These are phyloP conservation scores for Coemansia sp. DNA, from an alignment of 192 early-diverging fungal species.

Conservation along the genomic window DNA sequence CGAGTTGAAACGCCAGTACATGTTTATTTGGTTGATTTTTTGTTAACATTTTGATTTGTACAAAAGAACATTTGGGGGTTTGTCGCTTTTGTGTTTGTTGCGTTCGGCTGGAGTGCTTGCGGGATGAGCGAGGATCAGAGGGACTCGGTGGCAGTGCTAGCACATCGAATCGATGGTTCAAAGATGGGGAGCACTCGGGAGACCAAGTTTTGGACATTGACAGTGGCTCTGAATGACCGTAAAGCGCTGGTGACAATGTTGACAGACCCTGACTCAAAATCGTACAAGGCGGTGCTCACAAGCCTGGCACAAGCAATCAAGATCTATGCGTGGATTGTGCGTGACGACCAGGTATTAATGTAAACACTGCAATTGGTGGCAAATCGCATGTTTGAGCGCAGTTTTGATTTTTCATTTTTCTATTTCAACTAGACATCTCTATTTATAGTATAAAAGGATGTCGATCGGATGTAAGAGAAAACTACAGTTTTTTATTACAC, in stretches of 20 bases:
- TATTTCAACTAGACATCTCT: no score
- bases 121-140: conserved; percentile 22
- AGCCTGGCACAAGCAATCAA: conserved; percentile 47
- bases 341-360: conserved; percentile 31
- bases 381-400: conserved; percentile 18
- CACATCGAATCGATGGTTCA: conserved; percentile 10
- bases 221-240: conserved; percentile 36
- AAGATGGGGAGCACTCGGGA: conserved; percentile 21
- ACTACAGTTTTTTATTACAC: background rate
- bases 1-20: background rate
- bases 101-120: background rate
- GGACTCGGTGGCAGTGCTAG: conserved; percentile 10
- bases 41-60: background rate
- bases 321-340: conserved; percentile 39
- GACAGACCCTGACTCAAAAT: conserved; percentile 32
- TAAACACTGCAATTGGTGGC: conserved; percentile 29
- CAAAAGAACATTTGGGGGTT: background rate
- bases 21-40: background rate
- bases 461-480: background rate
- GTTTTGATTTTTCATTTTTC: no score
- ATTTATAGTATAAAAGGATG: background rate
- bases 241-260: conserved; percentile 40
- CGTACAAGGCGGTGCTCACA: conserved; percentile 39
- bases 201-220: conserved; percentile 22
- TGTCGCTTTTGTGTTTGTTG: background rate